phyloP scores from a whole-genome alignment of 768 basidiomycete genomes.

The Suillus variegatus region DNA sequence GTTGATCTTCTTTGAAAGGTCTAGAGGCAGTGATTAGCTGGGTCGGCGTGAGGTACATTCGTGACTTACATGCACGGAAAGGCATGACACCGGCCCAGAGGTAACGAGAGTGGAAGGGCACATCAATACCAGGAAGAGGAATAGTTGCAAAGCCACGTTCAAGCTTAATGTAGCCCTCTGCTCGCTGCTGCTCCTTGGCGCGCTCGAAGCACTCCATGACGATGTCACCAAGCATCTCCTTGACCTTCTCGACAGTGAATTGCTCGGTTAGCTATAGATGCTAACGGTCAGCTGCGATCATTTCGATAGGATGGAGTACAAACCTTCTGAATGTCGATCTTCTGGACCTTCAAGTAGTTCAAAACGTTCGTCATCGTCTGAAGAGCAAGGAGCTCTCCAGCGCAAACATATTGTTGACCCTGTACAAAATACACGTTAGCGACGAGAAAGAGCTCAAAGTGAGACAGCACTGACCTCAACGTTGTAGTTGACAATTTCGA shows the following conservation, averaged over 20 bases:
- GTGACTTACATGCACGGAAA: conserved; percentile 86
- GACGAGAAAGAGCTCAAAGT: not conserved
- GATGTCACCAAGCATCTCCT: conserved; percentile 93
- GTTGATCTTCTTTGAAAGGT: conserved; percentile 98
- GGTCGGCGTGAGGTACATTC: conserved; percentile 2
- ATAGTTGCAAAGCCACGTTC: conserved; percentile 98
- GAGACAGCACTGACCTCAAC: conserved; percentile 62
- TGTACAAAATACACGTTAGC: conserved; percentile 34
- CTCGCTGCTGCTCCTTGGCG: conserved; percentile 75
- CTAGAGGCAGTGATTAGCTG: conserved; percentile 36
- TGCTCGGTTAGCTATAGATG: conserved; percentile 76
- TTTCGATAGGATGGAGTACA: conserved; percentile 3
- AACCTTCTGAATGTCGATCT: conserved; percentile 90
- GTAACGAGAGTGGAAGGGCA: conserved; percentile 99
- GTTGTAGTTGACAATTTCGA: conserved; percentile 99
- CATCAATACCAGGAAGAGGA: conserved; percentile 94
- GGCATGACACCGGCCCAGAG: conserved; percentile 98
- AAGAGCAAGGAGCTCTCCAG: conserved; percentile 91
- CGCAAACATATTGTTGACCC: conserved; percentile 99
- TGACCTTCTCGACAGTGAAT: conserved; percentile 89
- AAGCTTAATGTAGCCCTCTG: conserved; percentile 87
- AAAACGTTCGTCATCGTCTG: conserved; percentile 95
- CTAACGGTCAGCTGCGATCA: not conserved
- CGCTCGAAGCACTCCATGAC: conserved; percentile 78
- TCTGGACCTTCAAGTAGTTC: conserved; percentile 95